A percentile compares a stretch with the other conserved stretches of the same genome.
phyloP scores from a whole-genome alignment of 2,329 filamentous ascomycete species.

The Diplodia corticola region DNA sequence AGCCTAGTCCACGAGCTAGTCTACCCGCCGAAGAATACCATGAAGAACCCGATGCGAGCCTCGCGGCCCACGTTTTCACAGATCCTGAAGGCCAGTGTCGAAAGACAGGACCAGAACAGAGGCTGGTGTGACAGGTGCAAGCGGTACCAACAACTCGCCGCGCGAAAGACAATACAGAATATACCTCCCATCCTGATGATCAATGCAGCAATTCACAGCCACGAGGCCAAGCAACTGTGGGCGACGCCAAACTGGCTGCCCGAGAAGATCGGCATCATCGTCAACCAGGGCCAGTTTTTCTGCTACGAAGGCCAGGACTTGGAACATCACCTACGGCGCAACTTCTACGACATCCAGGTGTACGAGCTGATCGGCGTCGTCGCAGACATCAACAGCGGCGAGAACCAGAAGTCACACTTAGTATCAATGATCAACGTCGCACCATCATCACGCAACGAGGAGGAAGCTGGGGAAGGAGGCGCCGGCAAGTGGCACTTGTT shows the following conservation, averaged over 20 bases:
- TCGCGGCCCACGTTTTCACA: constrained; percentile 71
- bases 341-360: constrained; percentile 77
- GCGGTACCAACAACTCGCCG: constrained; percentile 83
- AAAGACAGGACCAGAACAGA: constrained; percentile 82
- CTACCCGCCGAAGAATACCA: constrained; percentile 65
- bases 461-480: constrained; percentile 48
- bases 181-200: constrained; percentile 86
- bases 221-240: constrained; percentile 80
- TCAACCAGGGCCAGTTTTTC: constrained; percentile 88
- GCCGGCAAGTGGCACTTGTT: constrained; percentile 83
- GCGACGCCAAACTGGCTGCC: constrained; percentile 87
- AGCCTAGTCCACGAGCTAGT: constrained; percentile 83
- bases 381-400: constrained; percentile 82
- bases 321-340: constrained; percentile 73
- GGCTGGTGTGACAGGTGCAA: constrained; percentile 94
- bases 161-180: constrained; percentile 77
- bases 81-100: constrained; percentile 87
- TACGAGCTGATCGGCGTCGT: constrained; percentile 92
- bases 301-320: constrained; percentile 94
- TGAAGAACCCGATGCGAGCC: constrained; percentile 57
- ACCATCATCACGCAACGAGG: constrained; percentile 59
- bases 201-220: constrained; percentile 72
- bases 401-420: constrained; percentile 84
- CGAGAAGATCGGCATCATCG: constrained; percentile 88
- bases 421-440: constrained; percentile 86